A percentile compares a stretch with the other conserved stretches of the same genome.
These are phyloP conservation scores for Hypoxylon sp. DNA, from an alignment of 2,329 filamentous ascomycete genomes.

Conservation along the genomic window DNA sequence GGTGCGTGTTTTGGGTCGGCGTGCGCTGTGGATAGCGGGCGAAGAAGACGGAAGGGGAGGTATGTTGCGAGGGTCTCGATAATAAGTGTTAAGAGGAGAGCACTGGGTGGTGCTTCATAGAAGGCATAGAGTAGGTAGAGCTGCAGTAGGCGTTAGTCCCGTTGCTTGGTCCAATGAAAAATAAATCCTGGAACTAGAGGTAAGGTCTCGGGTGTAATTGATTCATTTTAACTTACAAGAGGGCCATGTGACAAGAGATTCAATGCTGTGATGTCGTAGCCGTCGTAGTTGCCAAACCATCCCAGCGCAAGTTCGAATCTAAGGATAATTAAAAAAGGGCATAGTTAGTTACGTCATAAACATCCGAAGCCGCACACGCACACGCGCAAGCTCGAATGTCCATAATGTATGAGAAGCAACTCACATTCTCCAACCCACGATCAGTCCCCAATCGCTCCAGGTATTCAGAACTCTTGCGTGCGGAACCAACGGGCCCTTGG, in stretches of 20 bases:
- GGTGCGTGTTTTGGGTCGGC: slow-evolving; percentile 67
- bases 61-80: slow-evolving; percentile 80
- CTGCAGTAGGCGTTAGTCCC: slow-evolving; percentile 56
- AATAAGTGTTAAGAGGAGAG: slow-evolving; percentile 72
- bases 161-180: neutral
- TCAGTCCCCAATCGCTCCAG: slow-evolving; percentile 71
- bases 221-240: slow-evolving; percentile 64
- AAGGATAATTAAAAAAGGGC: slow-evolving; percentile 60
- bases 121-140: slow-evolving; percentile 83
- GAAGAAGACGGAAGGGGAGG: slow-evolving; percentile 82
- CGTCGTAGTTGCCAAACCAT: slow-evolving; percentile 83
- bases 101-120: slow-evolving; percentile 77
- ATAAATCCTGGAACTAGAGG: neutral
- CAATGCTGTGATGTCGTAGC: slow-evolving; percentile 76
- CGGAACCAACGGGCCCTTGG: slow-evolving; percentile 75
- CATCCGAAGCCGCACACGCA: neutral
- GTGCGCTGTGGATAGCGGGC: slow-evolving; percentile 76
- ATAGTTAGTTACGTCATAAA: slow-evolving; percentile 55
- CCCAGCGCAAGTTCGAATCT: slow-evolving; percentile 78
- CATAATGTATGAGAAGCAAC: slow-evolving; percentile 51
- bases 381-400: neutral
- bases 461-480: slow-evolving; percentile 76
- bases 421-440: slow-evolving; percentile 70
- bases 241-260: slow-evolving; percentile 82
- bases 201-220: neutral